These are phyloP conservation scores for Rhododendron vialii DNA, from an alignment of 148 eudicot species.

Conservation along the genomic window DNA sequence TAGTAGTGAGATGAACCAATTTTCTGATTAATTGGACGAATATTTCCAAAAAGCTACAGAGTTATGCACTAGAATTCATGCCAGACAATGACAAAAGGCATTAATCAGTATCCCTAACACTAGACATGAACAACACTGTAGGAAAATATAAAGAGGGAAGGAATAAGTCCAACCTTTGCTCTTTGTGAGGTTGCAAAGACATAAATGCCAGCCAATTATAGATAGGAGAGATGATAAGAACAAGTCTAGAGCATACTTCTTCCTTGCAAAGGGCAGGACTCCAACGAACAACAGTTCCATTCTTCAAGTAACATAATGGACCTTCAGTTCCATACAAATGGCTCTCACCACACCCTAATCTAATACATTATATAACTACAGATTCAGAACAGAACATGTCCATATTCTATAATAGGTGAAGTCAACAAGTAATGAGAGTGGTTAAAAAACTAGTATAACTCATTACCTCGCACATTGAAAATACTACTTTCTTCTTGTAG, in stretches of 20 bases:
- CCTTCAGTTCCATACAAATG: constrained; percentile 96
- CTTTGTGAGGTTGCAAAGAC: constrained; percentile 99
- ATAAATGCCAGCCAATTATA: constrained; percentile 90
- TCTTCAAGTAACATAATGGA: constrained; percentile 68
- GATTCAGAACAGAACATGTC: constrained; percentile 88
- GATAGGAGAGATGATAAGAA: constrained; percentile 62
- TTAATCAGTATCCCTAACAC: no score
- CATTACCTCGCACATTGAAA: no score
- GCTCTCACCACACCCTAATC: constrained; percentile 99
- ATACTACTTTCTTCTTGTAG: no score
- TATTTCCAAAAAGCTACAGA: no score
- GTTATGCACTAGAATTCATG: no score
- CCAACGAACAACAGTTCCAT: constrained; percentile 74
- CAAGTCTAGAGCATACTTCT: constrained; percentile 76
- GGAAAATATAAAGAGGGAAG: constrained; percentile 8
- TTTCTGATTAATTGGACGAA: no score
- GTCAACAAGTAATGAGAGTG: constrained; percentile 69
- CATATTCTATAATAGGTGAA: constrained; percentile 67
- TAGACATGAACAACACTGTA: no score
- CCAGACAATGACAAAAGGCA: no score
- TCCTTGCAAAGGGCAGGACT: constrained; percentile 53
- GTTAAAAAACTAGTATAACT: no score
- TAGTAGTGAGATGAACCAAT: no score
- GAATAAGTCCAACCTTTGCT: constrained; percentile 66
- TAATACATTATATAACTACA: constrained; percentile 74